These are phyloP conservation scores for Extremus antarcticus DNA, from an alignment of 495 filamentous ascomycete species.

Conservation along the genomic window DNA sequence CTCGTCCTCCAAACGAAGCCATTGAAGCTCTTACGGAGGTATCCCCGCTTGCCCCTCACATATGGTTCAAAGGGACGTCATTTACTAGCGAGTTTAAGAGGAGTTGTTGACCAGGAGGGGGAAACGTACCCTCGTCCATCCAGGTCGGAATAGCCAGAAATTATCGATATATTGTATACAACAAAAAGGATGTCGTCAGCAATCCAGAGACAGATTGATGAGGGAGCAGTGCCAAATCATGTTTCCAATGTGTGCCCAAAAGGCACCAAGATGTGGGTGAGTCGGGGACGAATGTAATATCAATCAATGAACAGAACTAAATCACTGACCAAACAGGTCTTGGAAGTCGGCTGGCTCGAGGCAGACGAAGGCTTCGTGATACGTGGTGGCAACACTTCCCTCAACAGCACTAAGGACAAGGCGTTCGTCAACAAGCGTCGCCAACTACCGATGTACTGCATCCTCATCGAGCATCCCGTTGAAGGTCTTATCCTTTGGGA, in stretches of 20 bases:
- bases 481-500: conserved; percentile 44
- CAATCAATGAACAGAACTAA: not conserved
- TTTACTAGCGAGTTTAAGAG: not conserved
- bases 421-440: conserved; percentile 19
- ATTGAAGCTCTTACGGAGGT: not conserved
- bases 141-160: too few relatives aligned
- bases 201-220: conserved; percentile 16
- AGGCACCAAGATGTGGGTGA: conserved; percentile 21
- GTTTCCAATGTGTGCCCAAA: conserved; percentile 20
- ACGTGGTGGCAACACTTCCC: conserved; percentile 15
- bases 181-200: conserved; percentile 1
- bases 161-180: not conserved
- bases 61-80: not conserved
- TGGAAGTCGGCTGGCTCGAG: conserved; percentile 21
- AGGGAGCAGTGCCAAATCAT: conserved; percentile 18
- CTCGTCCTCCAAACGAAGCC: not conserved
- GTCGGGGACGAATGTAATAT: not conserved
- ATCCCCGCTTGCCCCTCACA: not conserved
- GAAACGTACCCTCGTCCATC: not conserved
- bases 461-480: conserved; percentile 41
- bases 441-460: conserved; percentile 23
- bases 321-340: not conserved
- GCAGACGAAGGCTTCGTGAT: conserved; percentile 21
- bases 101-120: not conserved
- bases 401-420: conserved; percentile 10